phyloP scores from a whole-genome alignment of 208 protist species.

The Novymonas esmeraldas region DNA sequence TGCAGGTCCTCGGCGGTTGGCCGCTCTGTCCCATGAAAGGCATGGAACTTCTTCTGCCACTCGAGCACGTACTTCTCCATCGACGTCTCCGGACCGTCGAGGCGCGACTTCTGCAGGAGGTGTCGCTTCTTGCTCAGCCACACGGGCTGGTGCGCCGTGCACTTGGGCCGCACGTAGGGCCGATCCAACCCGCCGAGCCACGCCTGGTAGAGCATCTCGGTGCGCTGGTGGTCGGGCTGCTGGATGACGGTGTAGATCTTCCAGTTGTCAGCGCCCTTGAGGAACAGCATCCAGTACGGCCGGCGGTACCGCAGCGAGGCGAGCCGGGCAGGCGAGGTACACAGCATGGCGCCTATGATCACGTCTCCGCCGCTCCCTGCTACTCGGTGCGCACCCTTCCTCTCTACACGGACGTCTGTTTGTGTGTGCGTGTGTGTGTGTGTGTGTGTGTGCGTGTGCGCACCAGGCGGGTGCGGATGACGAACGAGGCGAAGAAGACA shows the following conservation, averaged over 20 bases:
- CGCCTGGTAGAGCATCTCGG: slow-evolving; percentile 93
- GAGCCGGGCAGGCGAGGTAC: slow-evolving; percentile 20
- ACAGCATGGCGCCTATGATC: slow-evolving; percentile 35
- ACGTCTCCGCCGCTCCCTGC: no score
- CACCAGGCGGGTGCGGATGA: no score
- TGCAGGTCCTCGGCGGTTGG: slow-evolving; percentile 89
- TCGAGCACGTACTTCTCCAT: slow-evolving; percentile 91
- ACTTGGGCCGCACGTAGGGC: slow-evolving; percentile 89
- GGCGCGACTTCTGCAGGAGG: slow-evolving; percentile 75
- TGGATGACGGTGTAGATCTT: slow-evolving; percentile 92
- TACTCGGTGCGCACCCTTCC: not conserved
- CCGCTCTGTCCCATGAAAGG: slow-evolving; percentile 79
- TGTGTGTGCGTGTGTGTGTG: slow-evolving; percentile 2
- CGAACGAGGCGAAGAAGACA: no score
- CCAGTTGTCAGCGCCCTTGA: slow-evolving; percentile 92
- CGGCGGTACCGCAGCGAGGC: slow-evolving; percentile 62
- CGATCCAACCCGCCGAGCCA: slow-evolving; percentile 92
- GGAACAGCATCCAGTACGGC: slow-evolving; percentile 88
- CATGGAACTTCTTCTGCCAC: slow-evolving; percentile 85
- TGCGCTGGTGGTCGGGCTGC: slow-evolving; percentile 91
- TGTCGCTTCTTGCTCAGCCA: slow-evolving; percentile 92
- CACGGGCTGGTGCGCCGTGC: slow-evolving; percentile 88
- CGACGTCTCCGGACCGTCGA: slow-evolving; percentile 84
- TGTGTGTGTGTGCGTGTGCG: not conserved
- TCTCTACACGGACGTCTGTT: not conserved